Evolutionary conservation across 2,329 filamentous ascomycete species (phyloP).

Genomic region (Aspergillus fischeri): DNA sequence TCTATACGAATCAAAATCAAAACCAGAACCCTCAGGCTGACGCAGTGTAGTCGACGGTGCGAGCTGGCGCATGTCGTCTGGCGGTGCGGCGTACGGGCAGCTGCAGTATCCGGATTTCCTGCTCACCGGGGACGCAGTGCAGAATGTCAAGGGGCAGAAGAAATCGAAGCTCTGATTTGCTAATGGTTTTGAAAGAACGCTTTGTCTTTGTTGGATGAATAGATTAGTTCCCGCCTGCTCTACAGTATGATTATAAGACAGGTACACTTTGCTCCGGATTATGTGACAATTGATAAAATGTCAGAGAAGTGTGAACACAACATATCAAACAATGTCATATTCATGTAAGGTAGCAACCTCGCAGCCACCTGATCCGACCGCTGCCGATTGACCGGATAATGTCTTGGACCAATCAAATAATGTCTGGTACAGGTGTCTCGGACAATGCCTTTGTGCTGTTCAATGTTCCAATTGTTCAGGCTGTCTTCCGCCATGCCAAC

Average conservation of each 20-base stretch:
- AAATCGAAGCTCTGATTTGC: slow-evolving; percentile 49
- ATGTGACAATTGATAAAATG: background rate
- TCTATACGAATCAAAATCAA: background rate
- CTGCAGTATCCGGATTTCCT: slow-evolving; percentile 58
- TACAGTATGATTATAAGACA: background rate
- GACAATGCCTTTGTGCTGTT: background rate
- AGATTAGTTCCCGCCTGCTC: background rate
- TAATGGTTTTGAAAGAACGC: background rate
- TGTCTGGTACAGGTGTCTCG: background rate
- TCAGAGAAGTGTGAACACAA: background rate
- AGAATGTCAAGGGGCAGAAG: slow-evolving; percentile 57
- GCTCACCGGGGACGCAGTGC: slow-evolving; percentile 49
- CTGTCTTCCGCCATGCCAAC: background rate
- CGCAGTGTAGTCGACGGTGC: slow-evolving; percentile 36
- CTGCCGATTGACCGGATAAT: background rate
- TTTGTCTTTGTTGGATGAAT: background rate
- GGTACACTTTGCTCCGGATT: too few relatives aligned
- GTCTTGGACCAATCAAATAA: background rate
- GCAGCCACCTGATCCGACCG: background rate
- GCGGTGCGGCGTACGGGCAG: slow-evolving; percentile 27
- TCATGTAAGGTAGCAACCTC: background rate
- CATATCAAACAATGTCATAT: background rate
- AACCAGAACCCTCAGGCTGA: background rate
- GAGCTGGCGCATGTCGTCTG: slow-evolving; percentile 36
- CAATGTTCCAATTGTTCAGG: background rate